These are phyloP conservation scores for Quercus robur DNA, from an alignment of 306 rosid species.

Conservation along the genomic window DNA sequence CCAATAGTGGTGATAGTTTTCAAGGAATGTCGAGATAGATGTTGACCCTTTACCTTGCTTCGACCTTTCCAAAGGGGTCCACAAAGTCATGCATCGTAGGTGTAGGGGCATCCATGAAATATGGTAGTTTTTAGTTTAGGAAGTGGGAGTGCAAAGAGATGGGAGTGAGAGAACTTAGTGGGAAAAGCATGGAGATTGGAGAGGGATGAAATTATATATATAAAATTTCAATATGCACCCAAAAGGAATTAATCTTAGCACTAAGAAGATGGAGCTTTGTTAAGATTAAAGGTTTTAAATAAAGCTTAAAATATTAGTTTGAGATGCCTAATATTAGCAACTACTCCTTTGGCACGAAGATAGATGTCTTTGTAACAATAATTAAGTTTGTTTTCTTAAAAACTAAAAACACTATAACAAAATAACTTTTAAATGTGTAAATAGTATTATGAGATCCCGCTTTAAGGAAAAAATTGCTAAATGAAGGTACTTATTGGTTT, in stretches of 20 bases:
- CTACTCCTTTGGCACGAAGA: too few species aligned
- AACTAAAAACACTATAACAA: too few species aligned
- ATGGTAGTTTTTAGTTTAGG: background rate
- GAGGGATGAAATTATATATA: background rate
- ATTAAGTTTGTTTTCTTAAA: too few species aligned
- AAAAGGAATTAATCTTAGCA: background rate
- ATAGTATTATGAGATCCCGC: accelerated
- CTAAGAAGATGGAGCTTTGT: background rate
- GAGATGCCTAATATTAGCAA: background rate
- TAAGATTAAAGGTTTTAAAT: background rate
- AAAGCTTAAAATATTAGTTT: background rate
- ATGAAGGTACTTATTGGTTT: too few species aligned
- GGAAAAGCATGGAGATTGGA: background rate
- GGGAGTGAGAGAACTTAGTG: slow-evolving; percentile 2
- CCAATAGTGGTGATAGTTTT: slow-evolving; percentile 13
- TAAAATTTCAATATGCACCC: background rate
- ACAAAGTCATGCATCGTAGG: slow-evolving; percentile 31
- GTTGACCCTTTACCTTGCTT: slow-evolving; percentile 43
- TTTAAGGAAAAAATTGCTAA: too few species aligned
- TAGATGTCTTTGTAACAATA: too few species aligned
- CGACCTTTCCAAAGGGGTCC: slow-evolving; percentile 18
- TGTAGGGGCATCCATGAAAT: background rate
- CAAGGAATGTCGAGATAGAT: slow-evolving; percentile 27
- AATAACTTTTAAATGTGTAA: too few species aligned
- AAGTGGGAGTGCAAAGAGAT: background rate